phyloP scores from a whole-genome alignment of 306 rosid species.

The Fagus sylvatica region DNA sequence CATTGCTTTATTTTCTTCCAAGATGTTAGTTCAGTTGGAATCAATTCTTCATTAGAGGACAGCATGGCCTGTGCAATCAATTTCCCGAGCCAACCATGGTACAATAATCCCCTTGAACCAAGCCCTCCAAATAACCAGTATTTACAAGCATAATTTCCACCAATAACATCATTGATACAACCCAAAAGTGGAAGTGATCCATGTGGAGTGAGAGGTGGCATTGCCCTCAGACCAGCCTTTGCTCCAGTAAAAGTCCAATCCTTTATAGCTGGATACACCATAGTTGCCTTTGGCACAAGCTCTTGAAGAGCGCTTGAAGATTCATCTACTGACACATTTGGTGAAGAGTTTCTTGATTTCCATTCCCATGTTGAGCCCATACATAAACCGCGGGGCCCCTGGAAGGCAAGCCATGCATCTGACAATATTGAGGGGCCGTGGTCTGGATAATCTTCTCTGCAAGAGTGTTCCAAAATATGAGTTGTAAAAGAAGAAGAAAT shows the following conservation, averaged over 20 bases:
- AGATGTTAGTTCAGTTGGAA: conserved; percentile 72
- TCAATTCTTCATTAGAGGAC: conserved; percentile 54
- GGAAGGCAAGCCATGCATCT: conserved; percentile 86
- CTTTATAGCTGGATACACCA: conserved; percentile 64
- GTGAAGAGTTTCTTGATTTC: conserved; percentile 70
- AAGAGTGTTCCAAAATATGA: conserved; percentile 18
- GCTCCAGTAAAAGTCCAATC: conserved; percentile 72
- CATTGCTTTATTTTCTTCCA: conserved; percentile 53
- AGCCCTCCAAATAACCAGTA: conserved; percentile 92
- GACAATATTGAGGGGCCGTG: conserved; percentile 75
- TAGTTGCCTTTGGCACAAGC: conserved; percentile 73
- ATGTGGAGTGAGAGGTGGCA: conserved; percentile 81
- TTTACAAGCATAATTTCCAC: conserved; percentile 39
- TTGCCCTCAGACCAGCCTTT: conserved; percentile 93
- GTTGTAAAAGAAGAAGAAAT: not conserved
- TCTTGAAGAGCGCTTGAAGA: conserved; percentile 55
- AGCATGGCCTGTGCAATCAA: conserved; percentile 76
- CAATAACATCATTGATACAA: conserved; percentile 59
- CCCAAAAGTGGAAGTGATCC: conserved; percentile 95
- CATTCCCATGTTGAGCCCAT: conserved; percentile 97
- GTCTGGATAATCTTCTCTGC: conserved; percentile 65
- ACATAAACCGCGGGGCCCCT: conserved; percentile 55
- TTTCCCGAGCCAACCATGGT: conserved; percentile 92
- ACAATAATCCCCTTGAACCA: conserved; percentile 90
- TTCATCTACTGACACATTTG: conserved; percentile 62